Evolutionary conservation across 768 basidiomycete genomes (phyloP).

Genomic region (Pisolithus orientalis): DNA sequence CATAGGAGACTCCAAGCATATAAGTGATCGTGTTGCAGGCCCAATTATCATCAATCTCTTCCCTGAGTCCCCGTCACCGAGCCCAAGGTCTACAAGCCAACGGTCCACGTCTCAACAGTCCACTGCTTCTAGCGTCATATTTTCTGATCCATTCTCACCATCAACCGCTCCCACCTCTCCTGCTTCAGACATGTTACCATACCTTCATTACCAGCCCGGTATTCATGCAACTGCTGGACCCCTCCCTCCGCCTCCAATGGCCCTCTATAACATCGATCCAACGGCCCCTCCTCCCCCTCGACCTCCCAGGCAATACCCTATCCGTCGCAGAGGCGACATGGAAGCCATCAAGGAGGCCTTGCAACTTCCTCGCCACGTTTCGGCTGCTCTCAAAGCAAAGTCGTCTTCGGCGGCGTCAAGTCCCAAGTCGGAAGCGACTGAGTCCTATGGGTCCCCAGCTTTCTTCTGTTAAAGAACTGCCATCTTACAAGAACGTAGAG

Average conservation of each 20-base stretch:
- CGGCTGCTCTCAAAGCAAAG: constrained; percentile 32
- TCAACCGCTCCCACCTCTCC: constrained; percentile 25
- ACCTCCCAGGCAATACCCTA: constrained; percentile 56
- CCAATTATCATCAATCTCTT: constrained; percentile 52
- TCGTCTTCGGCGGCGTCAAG: constrained; percentile 15
- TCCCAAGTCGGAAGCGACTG: constrained; percentile 20
- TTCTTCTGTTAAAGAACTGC: not conserved
- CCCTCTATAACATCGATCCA: constrained; percentile 42
- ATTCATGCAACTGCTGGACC: constrained; percentile 69
- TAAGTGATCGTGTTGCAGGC: constrained; percentile 53
- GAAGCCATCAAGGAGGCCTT: constrained; percentile 55
- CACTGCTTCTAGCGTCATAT: constrained; percentile 20
- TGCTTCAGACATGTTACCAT: constrained; percentile 30
- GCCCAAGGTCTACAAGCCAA: constrained; percentile 22
- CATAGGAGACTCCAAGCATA: constrained; percentile 57
- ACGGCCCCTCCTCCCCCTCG: constrained; percentile 50
- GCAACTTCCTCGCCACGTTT: constrained; percentile 52
- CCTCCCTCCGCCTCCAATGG: constrained; percentile 62
- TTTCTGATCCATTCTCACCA: constrained; percentile 19
- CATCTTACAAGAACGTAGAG: constrained; percentile 5
- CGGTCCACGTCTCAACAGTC: constrained; percentile 21
- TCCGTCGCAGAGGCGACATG: constrained; percentile 41
- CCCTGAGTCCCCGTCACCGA: constrained; percentile 26
- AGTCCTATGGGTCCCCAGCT: constrained; percentile 17
- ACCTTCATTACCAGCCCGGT: constrained; percentile 59